Base-by-base conservation (phyloP, 1,139 yeast species). In the Lodderomyces margitis region DNA sequence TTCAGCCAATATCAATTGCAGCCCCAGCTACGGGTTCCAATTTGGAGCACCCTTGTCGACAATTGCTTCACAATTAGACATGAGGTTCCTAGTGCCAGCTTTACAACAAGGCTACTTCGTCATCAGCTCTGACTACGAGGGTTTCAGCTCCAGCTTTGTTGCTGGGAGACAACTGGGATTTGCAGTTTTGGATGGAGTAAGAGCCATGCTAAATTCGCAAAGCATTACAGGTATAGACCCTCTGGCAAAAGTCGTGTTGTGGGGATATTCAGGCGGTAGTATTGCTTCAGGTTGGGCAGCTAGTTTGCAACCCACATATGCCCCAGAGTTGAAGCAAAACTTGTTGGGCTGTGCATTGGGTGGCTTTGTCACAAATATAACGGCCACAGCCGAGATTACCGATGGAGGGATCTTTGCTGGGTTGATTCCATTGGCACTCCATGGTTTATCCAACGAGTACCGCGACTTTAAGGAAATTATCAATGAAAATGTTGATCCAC, bases 331-430 rank as follows among this genome's bases (percentile, higher is more conserved):
- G 33, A 36, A 34, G 6, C 19, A 44, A 0, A 52, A 56, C 37
- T 39, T 67, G 7, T 47, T 57, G 32, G 71, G 70, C 4, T 61
- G 57, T n/a, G 62, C 66, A 0, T 38, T 62, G 11, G 73, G 73
- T 1, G 72, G 72, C 1, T 54, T 59, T 45, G 60, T 61, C 6
- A 51, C 66, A 4, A 62, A 54, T 45, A 56, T 46, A 38, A 57
- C 49, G 6, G 54, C 57, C 9, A 54, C 61, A 4, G 62, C 63
- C 2, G 57, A 48, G n/a, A 47, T 51, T 5, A 42, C 53, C 27
- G 68, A 64, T 27, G 65, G 66, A 5, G 39, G 50, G 1, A 15
- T 52, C 2, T 58, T 57, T 36, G 57, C 61, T 7, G 71, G 70
- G 0, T 52, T 66, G 36, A 48, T 55, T 35, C 54, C 65, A 3